Percentiles rank a stretch among this genome's conserved stretches.
phyloP scores from a whole-genome alignment of 192 early-diverging fungal genomes.

The Podila epicladia region DNA sequence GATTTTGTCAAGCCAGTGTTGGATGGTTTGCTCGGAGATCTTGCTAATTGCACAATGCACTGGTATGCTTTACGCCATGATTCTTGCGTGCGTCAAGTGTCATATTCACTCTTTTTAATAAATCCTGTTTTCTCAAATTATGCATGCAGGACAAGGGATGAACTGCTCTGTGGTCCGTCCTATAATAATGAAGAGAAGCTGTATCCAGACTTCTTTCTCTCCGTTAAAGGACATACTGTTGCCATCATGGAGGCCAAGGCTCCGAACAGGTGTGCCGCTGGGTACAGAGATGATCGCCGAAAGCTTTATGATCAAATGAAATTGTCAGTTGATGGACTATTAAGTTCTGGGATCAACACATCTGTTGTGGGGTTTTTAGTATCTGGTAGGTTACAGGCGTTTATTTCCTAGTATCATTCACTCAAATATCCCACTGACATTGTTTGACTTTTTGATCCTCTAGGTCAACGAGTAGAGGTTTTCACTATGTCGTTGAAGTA shows the following conservation, averaged over 20 bases:
- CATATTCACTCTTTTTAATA: not conserved
- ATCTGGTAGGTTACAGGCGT: not conserved
- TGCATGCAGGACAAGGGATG: constrained; percentile 9
- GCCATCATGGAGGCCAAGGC: constrained; percentile 17
- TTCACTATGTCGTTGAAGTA: constrained; percentile 13
- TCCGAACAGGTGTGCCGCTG: not conserved
- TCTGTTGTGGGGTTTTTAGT: constrained; percentile 12
- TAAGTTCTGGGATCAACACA: constrained; percentile 9
- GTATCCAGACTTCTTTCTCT: constrained; percentile 20
- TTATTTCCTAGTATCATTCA: too few relatives aligned
- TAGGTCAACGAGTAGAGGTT: constrained; percentile 10
- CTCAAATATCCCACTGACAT: not conserved
- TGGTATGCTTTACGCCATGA: constrained; percentile 8
- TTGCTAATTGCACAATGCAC: constrained; percentile 19
- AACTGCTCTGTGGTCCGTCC: constrained; percentile 6
- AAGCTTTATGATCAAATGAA: constrained; percentile 13
- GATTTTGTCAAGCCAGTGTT: constrained; percentile 25
- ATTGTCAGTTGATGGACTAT: constrained; percentile 9
- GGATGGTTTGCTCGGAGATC: constrained; percentile 24
- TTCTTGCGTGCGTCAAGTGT: not conserved
- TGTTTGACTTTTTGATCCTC: not conserved
- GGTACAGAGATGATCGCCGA: constrained; percentile 15
- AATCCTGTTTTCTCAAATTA: not conserved
- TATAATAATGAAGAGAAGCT: constrained; percentile 12
- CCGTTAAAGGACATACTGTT: constrained; percentile 15